Base-by-base conservation (phyloP, 495 filamentous ascomycete genomes). In the Copromyces sp. region DNA sequence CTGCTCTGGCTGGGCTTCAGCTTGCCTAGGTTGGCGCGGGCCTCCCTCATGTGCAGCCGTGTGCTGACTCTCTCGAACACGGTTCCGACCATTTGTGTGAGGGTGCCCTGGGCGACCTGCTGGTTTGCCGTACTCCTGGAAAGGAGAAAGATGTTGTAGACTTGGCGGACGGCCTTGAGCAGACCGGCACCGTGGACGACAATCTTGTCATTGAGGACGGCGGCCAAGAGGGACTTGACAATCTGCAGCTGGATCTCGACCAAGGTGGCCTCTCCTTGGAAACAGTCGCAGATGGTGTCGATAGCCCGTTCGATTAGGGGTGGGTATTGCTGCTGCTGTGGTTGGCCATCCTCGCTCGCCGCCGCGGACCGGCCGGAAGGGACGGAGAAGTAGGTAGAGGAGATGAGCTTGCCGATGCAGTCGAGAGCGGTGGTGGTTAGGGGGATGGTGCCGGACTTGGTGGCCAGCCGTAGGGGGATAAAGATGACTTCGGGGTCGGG, bases 211-310 rank as follows among this genome's bases (percentile, higher is more conserved):
- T 98, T 98, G 76, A 98, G 81, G 8, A 99, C 95, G 3, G 96
- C 96, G 24, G 96, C 94, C 37, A 99, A 85, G 72, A 99, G 84
- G 0, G 95, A 97, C 82, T 98, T 97, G 78, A 99, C 92, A 75
- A 99, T 99, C 82, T 99, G 96, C 75, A 98, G 87, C 80, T 99
- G 95, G 38, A 97, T 91, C 76, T 97, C 93, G 69, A 91, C 87
- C 12, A 90, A 90, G 1, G 96, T 98, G 4, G 91, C 91, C 78
- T 99, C 96, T 74, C 95, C 94, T 76, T 98, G 93, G 76, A 98
- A 99, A 79, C 96, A 99, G 78, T 98, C 95, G 86, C 96, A 98
- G 82, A 99, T 98, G 44, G 95, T 97, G 82, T 99, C 96, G 76
- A 99, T 99, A 65, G 96, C 96, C 74, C 94, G 89, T 80, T 99